phyloP scores from a whole-genome alignment of 352 stramenopile genomes.

The Phytophthora sp. region DNA sequence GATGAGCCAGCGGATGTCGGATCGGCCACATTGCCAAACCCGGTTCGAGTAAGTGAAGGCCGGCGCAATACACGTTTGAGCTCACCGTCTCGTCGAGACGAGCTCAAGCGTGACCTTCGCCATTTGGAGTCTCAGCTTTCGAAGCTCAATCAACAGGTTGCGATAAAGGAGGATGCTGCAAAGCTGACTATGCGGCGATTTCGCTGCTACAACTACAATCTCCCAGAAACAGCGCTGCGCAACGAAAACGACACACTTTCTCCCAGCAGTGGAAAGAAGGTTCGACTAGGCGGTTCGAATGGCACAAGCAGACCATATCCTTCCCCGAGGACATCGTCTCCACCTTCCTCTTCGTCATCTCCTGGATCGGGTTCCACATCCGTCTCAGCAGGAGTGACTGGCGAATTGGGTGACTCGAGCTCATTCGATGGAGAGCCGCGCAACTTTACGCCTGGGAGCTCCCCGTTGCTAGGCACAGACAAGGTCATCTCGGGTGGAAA shows the following conservation, averaged over 20 bases:
- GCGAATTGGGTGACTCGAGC: constrained; percentile 24
- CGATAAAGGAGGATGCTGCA: constrained; percentile 62
- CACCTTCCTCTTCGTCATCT: constrained; percentile 42
- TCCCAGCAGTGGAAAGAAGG: constrained; percentile 38
- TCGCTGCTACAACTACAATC: constrained; percentile 86
- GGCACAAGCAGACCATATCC: constrained; percentile 22
- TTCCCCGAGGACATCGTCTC: constrained; percentile 43
- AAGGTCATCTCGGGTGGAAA: constrained; percentile 70
- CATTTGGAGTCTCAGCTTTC: constrained; percentile 65
- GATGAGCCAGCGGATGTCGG: constrained; percentile 35
- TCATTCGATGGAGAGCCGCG: constrained; percentile 27
- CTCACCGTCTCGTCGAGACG: constrained; percentile 52
- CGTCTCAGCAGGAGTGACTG: constrained; percentile 25
- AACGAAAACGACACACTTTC: constrained; percentile 58
- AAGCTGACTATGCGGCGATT: constrained; percentile 69
- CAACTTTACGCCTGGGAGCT: constrained; percentile 68
- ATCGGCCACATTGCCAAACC: constrained; percentile 39
- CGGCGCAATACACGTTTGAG: constrained; percentile 23
- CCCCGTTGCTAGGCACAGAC: constrained; percentile 64
- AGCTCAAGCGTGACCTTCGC: constrained; percentile 59
- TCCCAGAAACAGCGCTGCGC: constrained; percentile 57
- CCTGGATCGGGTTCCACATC: constrained; percentile 35
- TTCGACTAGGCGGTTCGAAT: constrained; percentile 20
- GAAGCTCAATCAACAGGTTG: constrained; percentile 70
- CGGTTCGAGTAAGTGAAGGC: constrained; percentile 30